phyloP scores from a whole-genome alignment of 2,329 filamentous ascomycete genomes.

The Eutypella sp. region DNA sequence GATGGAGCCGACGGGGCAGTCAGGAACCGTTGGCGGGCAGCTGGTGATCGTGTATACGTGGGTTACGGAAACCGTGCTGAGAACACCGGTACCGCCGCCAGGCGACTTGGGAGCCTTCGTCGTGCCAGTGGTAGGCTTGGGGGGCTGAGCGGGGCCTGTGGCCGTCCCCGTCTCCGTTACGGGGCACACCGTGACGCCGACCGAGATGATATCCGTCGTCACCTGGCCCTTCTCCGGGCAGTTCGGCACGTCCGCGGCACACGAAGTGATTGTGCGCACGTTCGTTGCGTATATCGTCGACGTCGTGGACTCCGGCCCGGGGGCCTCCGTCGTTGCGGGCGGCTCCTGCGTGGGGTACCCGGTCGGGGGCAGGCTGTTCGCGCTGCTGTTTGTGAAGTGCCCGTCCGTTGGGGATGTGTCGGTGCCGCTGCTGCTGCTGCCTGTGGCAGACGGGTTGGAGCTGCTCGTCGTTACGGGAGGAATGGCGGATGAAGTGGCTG shows the following conservation, averaged over 20 bases:
- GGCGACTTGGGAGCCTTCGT: slow-evolving; percentile 1
- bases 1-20: slow-evolving; percentile 24
- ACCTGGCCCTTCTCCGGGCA: slow-evolving; percentile 16
- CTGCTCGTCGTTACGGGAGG: slow-evolving; percentile 1
- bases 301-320: slow-evolving; percentile 21
- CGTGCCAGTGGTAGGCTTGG: neutral
- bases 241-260: slow-evolving; percentile 11
- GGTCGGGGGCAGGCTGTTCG: slow-evolving; percentile 1
- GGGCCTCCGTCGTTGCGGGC: neutral
- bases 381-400: neutral
- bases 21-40: slow-evolving; percentile 22
- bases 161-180: slow-evolving; percentile 7
- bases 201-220: slow-evolving; percentile 18
- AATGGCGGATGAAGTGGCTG: slow-evolving; percentile 1
- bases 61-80: slow-evolving; percentile 22
- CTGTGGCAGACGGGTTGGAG: neutral
- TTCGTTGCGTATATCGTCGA: slow-evolving; percentile 28
- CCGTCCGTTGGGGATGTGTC: neutral
- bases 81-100: slow-evolving; percentile 19
- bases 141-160: neutral
- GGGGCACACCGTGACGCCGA: slow-evolving; percentile 18
- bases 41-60: slow-evolving; percentile 28
- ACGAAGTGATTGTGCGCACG: slow-evolving; percentile 17
- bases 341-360: neutral
- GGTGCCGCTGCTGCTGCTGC: neutral